Conservation (phyloP, 306 rosid genomes). For the Glycine soja region DNA sequence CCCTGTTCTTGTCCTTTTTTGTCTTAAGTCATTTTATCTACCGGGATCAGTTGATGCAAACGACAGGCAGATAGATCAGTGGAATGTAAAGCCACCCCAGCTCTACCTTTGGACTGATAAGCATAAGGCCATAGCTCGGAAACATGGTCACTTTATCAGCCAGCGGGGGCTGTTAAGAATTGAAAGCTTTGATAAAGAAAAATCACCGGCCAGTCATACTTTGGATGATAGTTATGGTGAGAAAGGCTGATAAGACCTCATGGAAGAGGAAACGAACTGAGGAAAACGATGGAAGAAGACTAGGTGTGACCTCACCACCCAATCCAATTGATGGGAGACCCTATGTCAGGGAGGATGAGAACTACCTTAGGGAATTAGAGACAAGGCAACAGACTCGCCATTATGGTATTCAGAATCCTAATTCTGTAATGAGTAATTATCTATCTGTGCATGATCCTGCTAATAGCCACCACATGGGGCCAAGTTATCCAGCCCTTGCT, state of each 20-base stretch:
- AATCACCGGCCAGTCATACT: constrained; percentile 36
- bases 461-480: constrained; percentile 33
- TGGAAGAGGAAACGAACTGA: constrained; percentile 48
- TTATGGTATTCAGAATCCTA: constrained; percentile 54
- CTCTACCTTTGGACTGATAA: constrained; percentile 68
- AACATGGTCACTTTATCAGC: constrained; percentile 57
- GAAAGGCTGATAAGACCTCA: constrained; percentile 48
- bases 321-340: constrained; percentile 43
- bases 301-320: constrained; percentile 44
- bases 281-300: constrained; percentile 35
- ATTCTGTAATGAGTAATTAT: constrained; percentile 38
- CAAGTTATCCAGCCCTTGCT: constrained; percentile 47
- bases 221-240: constrained; percentile 41
- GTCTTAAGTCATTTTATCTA: constrained; percentile 81
- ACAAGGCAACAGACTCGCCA: constrained; percentile 46
- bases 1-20: constrained; percentile 33
- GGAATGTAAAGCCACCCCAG: constrained; percentile 69
- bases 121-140: constrained; percentile 68
- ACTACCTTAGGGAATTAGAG: constrained; percentile 47
- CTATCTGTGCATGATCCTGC: constrained; percentile 49
- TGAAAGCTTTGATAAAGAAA: constrained; percentile 43
- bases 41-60: constrained; percentile 78
- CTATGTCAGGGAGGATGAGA: constrained; percentile 48
- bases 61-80: constrained; percentile 76
- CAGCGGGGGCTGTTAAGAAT: constrained; percentile 22